Base-by-base conservation (phyloP, 2,329 filamentous ascomycete species). In the Diaporthe capsici region DNA sequence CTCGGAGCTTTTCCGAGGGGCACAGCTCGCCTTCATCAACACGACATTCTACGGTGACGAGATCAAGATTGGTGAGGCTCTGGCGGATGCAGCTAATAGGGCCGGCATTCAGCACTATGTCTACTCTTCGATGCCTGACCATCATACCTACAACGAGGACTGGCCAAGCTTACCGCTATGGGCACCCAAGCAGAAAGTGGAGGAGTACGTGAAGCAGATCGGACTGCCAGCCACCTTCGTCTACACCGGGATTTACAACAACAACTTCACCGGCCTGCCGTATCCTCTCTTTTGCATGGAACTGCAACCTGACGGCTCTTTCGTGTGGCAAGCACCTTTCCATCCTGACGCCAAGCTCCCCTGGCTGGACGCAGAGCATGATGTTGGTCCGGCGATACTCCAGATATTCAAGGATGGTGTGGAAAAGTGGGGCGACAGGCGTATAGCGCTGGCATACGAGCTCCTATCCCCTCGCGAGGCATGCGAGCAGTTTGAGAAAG, bases 201-300 rank as follows among this genome's bases (percentile, higher is more conserved):
- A 98, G 85, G 94, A 97, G 73, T 98, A 98, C 84, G 90, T 98
- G 71, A 92, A 94, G 75, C 91, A 95, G 82, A 90, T 98, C 55
- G 92, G 92, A 13, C 88, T 98, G 15, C 95, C 95, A 0, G 92
- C 96, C 1, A 98, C 96, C 0, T 98, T 98, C 84, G 93, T 98
- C 78, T 98, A 98, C 84, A 95, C 96, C 13, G 97, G 96, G 76
- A 98, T 98, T 80, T 99, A 98, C 88, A 98, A 98, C 88, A 98
- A 98, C 86, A 98, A 99, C 84, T 99, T 98, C 85, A 98, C 96
- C 42, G 97, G 94, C 63, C 89, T 98, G 44, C 92, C 92, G 1
- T 98, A 98, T 82, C 97, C 97, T 1, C 89, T 98, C 5, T 98
- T 98, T 86, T 97, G 96, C 85, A 98, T 98, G 94, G 95, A 97